These are phyloP conservation scores for Phoenix dactylifera DNA, from an alignment of 176 grass and related monocot species.

Conservation along the genomic window DNA sequence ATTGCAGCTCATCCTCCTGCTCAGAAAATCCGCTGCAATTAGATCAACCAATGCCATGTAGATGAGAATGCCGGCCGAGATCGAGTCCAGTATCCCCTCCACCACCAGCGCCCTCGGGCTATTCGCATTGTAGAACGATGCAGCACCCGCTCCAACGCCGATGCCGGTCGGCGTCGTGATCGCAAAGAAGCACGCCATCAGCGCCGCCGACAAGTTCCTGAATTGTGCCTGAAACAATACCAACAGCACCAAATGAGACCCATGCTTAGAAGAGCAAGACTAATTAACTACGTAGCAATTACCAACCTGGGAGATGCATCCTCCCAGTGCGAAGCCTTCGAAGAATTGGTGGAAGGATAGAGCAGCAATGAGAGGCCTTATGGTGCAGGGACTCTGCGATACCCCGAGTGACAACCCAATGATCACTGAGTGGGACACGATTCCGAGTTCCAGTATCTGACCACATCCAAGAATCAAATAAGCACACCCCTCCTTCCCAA, in stretches of 20 bases:
- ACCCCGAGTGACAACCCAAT: slow-evolving; percentile 74
- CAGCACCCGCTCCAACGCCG: slow-evolving; percentile 20
- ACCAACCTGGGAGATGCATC: slow-evolving; percentile 75
- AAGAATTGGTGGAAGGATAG: slow-evolving; percentile 92
- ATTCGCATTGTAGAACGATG: slow-evolving; percentile 58
- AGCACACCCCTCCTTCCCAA: neutral
- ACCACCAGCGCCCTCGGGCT: slow-evolving; percentile 45
- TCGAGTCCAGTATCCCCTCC: slow-evolving; percentile 65
- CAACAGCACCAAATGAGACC: no score
- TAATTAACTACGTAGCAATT: neutral
- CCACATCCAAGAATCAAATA: neutral
- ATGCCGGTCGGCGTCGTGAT: slow-evolving; percentile 69
- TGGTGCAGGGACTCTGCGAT: slow-evolving; percentile 64
- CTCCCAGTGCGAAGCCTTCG: slow-evolving; percentile 72
- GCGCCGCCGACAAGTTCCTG: slow-evolving; percentile 28
- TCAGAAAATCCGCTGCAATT: slow-evolving; percentile 67
- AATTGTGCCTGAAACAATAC: slow-evolving; percentile 44
- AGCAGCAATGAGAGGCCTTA: slow-evolving; percentile 57
- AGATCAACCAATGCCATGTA: slow-evolving; percentile 78
- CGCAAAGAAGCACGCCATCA: slow-evolving; percentile 69
- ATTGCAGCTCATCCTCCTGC: slow-evolving; percentile 48
- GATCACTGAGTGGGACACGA: slow-evolving; percentile 74
- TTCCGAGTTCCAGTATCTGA: slow-evolving; percentile 85
- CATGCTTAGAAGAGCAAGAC: no score
- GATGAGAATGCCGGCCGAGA: slow-evolving; percentile 78